Conservation (phyloP, 306 rosid species). For the Hippophae tibetana region DNA sequence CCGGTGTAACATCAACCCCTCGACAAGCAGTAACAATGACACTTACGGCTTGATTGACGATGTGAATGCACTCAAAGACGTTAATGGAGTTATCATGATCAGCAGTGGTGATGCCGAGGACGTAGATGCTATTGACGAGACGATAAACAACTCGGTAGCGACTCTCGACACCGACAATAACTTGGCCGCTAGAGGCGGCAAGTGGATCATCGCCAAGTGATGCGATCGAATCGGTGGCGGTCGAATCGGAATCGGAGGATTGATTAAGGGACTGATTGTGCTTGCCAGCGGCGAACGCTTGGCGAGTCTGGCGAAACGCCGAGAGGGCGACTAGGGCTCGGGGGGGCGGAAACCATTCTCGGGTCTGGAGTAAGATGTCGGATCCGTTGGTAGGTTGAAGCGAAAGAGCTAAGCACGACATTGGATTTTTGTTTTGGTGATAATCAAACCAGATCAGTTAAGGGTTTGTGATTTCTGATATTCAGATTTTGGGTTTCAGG, state of each 20-base stretch:
- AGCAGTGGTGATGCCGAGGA: constrained; percentile 80
- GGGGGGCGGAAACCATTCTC: constrained; percentile 93
- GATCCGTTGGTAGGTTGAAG: constrained; percentile 78
- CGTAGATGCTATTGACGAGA: constrained; percentile 80
- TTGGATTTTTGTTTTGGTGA: constrained; percentile 15
- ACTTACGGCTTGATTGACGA: constrained; percentile 88
- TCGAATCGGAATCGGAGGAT: constrained; percentile 24
- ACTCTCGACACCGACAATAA: constrained; percentile 87
- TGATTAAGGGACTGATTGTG: not conserved
- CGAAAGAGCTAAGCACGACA: constrained; percentile 87
- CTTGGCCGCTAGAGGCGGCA: constrained; percentile 87
- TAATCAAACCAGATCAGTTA: not conserved
- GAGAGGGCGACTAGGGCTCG: constrained; percentile 86
- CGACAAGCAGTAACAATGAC: constrained; percentile 83
- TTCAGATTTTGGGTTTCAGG: not conserved
- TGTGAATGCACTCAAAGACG: constrained; percentile 81
- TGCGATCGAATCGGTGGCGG: constrained; percentile 56
- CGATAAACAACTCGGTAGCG: constrained; percentile 83
- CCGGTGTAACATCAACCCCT: constrained; percentile 87
- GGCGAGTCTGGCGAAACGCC: constrained; percentile 53
- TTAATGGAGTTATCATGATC: constrained; percentile 75
- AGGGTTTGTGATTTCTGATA: not conserved
- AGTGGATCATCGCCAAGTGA: constrained; percentile 81
- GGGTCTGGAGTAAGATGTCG: constrained; percentile 85
- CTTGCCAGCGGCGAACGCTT: constrained; percentile 1